phyloP scores from a whole-genome alignment of 108 stramenopile species.

The Skeletonema grethae region DNA sequence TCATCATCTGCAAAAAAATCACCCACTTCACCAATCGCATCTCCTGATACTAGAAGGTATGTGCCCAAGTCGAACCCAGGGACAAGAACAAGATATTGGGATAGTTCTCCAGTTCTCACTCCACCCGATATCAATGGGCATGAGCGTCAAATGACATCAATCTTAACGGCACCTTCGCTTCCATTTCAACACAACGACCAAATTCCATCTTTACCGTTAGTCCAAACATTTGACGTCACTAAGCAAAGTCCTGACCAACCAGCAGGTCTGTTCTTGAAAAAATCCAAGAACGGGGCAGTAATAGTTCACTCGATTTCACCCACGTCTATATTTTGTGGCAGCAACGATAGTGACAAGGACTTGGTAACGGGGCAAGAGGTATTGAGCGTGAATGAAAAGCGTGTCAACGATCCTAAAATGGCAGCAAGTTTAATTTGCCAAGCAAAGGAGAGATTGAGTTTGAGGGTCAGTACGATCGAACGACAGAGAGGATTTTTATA shows the following conservation, averaged over 20 bases:
- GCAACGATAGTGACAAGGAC: background rate
- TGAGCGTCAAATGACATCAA: background rate
- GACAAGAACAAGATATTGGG: background rate
- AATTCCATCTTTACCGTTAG: slow-evolving; percentile 22
- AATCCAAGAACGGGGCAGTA: slow-evolving; percentile 42
- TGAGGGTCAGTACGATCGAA: slow-evolving; percentile 23
- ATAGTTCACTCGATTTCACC: slow-evolving; percentile 28
- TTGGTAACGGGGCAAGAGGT: slow-evolving; percentile 25
- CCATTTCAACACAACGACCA: slow-evolving; percentile 6
- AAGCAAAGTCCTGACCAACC: slow-evolving; percentile 28
- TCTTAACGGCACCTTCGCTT: slow-evolving; percentile 1
- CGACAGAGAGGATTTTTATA: slow-evolving; percentile 33
- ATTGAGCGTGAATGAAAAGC: slow-evolving; percentile 42
- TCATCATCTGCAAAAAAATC: background rate
- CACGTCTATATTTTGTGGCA: slow-evolving; percentile 21
- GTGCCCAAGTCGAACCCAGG: background rate
- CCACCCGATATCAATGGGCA: background rate
- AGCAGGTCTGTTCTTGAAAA: slow-evolving; percentile 27
- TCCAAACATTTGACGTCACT: slow-evolving; percentile 29
- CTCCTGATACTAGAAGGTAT: background rate
- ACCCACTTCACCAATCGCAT: background rate
- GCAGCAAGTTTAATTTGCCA: slow-evolving; percentile 36
- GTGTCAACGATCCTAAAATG: slow-evolving; percentile 45
- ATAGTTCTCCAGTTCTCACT: background rate
- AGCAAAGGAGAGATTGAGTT: slow-evolving; percentile 16